Conservation (phyloP, 495 filamentous ascomycete genomes). For the Xylaria acuta region DNA sequence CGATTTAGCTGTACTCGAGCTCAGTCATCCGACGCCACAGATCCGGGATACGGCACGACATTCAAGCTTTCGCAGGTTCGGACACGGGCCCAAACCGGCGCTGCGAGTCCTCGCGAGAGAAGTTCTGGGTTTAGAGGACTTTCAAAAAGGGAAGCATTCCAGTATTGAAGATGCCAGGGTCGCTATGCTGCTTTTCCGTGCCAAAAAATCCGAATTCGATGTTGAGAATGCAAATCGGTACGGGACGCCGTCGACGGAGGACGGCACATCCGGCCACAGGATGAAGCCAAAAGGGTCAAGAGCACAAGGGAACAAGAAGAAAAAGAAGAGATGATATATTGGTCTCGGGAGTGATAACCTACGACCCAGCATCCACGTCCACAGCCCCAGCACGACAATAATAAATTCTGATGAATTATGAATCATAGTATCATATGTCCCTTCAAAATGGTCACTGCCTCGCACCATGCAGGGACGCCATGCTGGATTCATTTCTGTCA, state of each 20-base stretch:
- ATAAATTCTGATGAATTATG: not conserved
- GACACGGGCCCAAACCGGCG: conserved; percentile 77
- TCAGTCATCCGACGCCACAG: conserved; percentile 76
- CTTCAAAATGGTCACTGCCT: not conserved
- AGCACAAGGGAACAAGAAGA: conserved; percentile 38
- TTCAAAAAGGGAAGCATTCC: conserved; percentile 74
- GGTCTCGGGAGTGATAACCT: not conserved
- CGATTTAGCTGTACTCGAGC: conserved; percentile 76
- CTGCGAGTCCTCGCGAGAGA: conserved; percentile 77
- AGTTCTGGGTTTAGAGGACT: conserved; percentile 75
- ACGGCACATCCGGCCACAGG: conserved; percentile 51
- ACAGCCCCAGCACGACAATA: not conserved
- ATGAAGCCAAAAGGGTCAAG: conserved; percentile 53
- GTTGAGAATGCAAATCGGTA: conserved; percentile 66
- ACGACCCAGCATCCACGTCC: not conserved
- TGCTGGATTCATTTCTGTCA: conserved; percentile 56
- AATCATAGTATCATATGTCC: not conserved
- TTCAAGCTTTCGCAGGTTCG: conserved; percentile 72
- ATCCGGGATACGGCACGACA: conserved; percentile 86
- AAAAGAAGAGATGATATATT: conserved; percentile 32
- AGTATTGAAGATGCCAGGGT: conserved; percentile 87
- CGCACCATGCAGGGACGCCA: conserved; percentile 59
- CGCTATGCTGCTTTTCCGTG: conserved; percentile 84
- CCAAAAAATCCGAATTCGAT: conserved; percentile 84
- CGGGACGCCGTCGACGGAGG: conserved; percentile 58